Evolutionary conservation across 805 yeast genomes (phyloP).

Genomic region (Jamesozyma piceae): DNA sequence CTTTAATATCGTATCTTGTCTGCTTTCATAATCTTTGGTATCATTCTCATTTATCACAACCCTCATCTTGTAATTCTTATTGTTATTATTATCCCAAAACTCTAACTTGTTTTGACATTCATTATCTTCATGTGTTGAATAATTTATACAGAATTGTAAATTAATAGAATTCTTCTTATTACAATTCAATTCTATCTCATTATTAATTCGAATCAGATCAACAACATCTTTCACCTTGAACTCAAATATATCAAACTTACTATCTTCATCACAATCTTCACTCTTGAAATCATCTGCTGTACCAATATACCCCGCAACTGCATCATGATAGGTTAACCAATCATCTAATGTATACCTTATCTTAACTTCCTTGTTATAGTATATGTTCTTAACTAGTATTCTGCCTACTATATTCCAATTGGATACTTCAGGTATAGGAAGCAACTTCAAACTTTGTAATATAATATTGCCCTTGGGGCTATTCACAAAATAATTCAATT

Average conservation of each 20-base stretch:
- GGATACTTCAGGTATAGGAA: slow-evolving; percentile 4
- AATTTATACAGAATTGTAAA: slow-evolving; percentile 25
- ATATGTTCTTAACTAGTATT: slow-evolving; percentile 66
- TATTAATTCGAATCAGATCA: slow-evolving; percentile 5
- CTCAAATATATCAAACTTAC: slow-evolving; percentile 22
- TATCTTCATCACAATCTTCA: neutral
- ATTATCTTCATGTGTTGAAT: slow-evolving; percentile 15
- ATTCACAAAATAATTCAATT: slow-evolving; percentile 22
- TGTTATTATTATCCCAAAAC: slow-evolving; percentile 27
- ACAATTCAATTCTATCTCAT: slow-evolving; percentile 5
- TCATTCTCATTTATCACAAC: slow-evolving; percentile 5
- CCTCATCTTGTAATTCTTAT: slow-evolving; percentile 20
- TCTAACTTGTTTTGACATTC: slow-evolving; percentile 7
- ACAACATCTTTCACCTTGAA: slow-evolving; percentile 18
- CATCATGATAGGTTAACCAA: slow-evolving; percentile 55
- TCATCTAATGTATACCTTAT: slow-evolving; percentile 67
- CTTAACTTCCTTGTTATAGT: slow-evolving; percentile 57
- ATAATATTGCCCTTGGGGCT: slow-evolving; percentile 13
- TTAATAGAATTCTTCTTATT: slow-evolving; percentile 2
- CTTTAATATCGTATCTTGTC: neutral
- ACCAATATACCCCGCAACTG: slow-evolving; percentile 18
- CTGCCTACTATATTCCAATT: slow-evolving; percentile 24
- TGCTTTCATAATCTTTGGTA: neutral
- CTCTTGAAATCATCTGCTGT: slow-evolving; percentile 10
- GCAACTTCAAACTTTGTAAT: slow-evolving; percentile 17